Conservation (phyloP, 1,284 basidiomycete genomes). For the Mycena citricolor region DNA sequence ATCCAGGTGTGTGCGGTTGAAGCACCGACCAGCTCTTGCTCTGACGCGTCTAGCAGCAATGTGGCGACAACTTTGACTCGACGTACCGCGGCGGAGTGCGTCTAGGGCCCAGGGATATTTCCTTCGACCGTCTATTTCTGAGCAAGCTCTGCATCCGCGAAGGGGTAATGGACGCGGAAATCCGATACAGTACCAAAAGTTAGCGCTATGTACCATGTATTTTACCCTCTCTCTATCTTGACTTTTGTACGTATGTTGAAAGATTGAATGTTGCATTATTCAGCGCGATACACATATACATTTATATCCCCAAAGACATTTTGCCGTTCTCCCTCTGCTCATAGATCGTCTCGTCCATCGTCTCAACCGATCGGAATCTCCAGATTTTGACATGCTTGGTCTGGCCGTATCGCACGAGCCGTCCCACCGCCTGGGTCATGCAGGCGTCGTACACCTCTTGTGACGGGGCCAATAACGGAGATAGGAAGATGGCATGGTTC, state of each 20-base stretch:
- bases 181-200: too few relatives aligned
- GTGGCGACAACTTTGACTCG: slow-evolving; percentile 10
- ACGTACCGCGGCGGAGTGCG: too few relatives aligned
- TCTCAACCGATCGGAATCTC: slow-evolving; percentile 78
- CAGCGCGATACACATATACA: slow-evolving; percentile 26
- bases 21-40: neutral
- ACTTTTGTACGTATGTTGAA: too few relatives aligned
- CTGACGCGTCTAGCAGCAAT: neutral
- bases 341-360: slow-evolving; percentile 85
- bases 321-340: slow-evolving; percentile 38
- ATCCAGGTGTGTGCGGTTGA: slow-evolving; percentile 4
- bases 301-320: too few relatives aligned
- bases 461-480: slow-evolving; percentile 77
- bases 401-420: slow-evolving; percentile 86
- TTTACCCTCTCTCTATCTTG: too few relatives aligned
- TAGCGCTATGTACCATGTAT: too few relatives aligned
- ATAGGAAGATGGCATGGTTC: slow-evolving; percentile 94
- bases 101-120: too few relatives aligned
- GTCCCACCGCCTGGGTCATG: slow-evolving; percentile 90
- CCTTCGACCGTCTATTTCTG: too few relatives aligned
- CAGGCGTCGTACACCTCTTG: slow-evolving; percentile 84
- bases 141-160: too few relatives aligned
- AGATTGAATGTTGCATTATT: too few relatives aligned
- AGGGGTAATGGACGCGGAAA: too few relatives aligned
- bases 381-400: slow-evolving; percentile 78